Conservation (phyloP, 306 rosid genomes). For the Pueraria montana region DNA sequence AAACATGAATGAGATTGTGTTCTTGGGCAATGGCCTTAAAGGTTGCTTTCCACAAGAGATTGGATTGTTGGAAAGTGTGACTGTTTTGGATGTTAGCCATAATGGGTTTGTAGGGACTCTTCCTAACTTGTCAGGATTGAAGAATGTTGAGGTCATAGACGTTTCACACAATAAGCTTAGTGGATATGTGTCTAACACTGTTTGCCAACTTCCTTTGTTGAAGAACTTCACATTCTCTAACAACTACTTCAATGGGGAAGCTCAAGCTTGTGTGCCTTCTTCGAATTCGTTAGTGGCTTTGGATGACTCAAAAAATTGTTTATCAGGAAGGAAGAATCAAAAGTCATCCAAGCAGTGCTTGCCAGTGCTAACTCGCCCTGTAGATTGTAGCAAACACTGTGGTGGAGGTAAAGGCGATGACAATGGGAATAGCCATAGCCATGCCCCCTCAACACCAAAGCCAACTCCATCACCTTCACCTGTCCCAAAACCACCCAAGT, state of each 20-base stretch:
- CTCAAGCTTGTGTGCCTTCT: conserved; percentile 54
- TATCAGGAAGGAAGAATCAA: conserved; percentile 63
- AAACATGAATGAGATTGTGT: conserved; percentile 68
- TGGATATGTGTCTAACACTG: conserved; percentile 58
- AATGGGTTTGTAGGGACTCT: conserved; percentile 67
- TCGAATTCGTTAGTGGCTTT: not conserved
- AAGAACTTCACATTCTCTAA: conserved; percentile 59
- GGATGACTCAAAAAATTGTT: conserved; percentile 61
- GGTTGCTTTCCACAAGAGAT: conserved; percentile 85
- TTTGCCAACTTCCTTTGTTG: conserved; percentile 68
- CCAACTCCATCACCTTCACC: conserved; percentile 8
- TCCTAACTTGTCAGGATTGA: conserved; percentile 54
- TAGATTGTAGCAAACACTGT: conserved; percentile 70
- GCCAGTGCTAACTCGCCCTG: conserved; percentile 51
- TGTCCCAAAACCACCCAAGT: no score
- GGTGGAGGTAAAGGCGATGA: conserved; percentile 32
- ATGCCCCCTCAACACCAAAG: conserved; percentile 28
- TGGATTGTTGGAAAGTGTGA: conserved; percentile 52
- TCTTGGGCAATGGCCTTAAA: conserved; percentile 58
- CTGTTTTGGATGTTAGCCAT: conserved; percentile 57
- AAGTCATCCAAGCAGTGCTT: conserved; percentile 56
- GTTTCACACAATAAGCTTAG: conserved; percentile 58
- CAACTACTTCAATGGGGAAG: conserved; percentile 70
- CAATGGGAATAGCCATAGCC: not conserved
- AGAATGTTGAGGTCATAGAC: conserved; percentile 60